phyloP scores from a whole-genome alignment of 106 monocot genomes.

The Alisma plantagoaquatica region DNA sequence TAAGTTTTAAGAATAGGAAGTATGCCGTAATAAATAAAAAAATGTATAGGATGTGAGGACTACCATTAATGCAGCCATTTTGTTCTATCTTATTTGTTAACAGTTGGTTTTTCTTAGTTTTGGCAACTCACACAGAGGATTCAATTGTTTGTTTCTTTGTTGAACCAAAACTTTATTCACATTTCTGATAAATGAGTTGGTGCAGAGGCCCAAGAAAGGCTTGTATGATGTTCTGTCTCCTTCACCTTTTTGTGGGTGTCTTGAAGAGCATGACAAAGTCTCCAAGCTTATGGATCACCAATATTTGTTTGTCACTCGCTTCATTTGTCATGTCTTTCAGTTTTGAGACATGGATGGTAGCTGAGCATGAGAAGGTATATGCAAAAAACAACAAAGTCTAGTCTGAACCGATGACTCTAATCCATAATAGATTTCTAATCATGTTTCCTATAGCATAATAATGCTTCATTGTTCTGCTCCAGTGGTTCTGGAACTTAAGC shows the following conservation, averaged over 20 bases:
- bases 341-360: constrained; percentile 90
- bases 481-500: neutral
- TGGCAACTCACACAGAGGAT: neutral
- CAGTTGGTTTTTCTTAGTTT: neutral
- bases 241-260: constrained; percentile 56
- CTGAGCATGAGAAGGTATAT: constrained; percentile 88
- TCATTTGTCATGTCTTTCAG: constrained; percentile 69
- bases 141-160: neutral
- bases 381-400: neutral
- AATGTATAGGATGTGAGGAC: neutral
- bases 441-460: neutral
- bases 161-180: neutral
- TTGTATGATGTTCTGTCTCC: constrained; percentile 60
- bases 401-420: neutral
- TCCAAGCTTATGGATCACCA: constrained; percentile 46
- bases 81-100: neutral
- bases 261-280: constrained; percentile 44
- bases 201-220: constrained; percentile 65
- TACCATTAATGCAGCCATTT: neutral
- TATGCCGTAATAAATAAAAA: neutral
- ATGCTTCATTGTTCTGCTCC: neutral
- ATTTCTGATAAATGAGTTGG: neutral
- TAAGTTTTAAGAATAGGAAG: too few relatives aligned
- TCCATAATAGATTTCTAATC: neutral
- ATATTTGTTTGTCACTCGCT: constrained; percentile 45